phyloP scores from a whole-genome alignment of 345 rosid genomes.

The Gossypium raimondii region DNA sequence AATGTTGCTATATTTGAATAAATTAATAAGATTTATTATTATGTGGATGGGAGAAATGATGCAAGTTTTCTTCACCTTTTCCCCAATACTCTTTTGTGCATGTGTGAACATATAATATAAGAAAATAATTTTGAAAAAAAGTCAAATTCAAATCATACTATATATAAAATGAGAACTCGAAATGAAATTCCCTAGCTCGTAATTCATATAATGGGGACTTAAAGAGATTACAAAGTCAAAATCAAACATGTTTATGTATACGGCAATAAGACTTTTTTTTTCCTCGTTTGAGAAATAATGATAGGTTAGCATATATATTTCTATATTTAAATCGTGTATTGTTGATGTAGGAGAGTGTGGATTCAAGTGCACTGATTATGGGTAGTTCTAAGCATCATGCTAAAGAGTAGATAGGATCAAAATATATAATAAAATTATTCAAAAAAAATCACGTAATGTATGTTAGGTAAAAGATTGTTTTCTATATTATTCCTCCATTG shows the following conservation, averaged over 20 bases:
- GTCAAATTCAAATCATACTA: neutral
- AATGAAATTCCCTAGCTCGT: neutral
- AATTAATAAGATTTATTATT: neutral
- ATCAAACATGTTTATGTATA: neutral
- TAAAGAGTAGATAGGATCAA: too few relatives aligned
- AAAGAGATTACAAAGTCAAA: neutral
- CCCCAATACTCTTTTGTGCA: neutral
- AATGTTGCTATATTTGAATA: neutral
- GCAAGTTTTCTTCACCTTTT: neutral
- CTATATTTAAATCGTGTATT: too few relatives aligned
- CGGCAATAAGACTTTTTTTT: neutral
- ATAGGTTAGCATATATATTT: too few relatives aligned
- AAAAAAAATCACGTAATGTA: too few relatives aligned
- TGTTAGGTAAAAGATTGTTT: too few relatives aligned
- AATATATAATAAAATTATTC: too few relatives aligned
- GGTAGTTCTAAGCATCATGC: too few relatives aligned
- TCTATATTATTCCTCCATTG: too few relatives aligned
- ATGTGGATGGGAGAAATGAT: neutral
- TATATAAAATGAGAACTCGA: neutral
- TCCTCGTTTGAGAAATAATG: neutral
- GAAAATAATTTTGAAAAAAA: neutral
- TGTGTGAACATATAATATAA: neutral
- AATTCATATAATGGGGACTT: neutral
- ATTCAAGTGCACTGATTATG: too few relatives aligned
- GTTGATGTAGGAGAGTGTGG: accelerated